Evolutionary conservation across 1,139 yeast species (phyloP).

Genomic region (Pichia sp.): DNA sequence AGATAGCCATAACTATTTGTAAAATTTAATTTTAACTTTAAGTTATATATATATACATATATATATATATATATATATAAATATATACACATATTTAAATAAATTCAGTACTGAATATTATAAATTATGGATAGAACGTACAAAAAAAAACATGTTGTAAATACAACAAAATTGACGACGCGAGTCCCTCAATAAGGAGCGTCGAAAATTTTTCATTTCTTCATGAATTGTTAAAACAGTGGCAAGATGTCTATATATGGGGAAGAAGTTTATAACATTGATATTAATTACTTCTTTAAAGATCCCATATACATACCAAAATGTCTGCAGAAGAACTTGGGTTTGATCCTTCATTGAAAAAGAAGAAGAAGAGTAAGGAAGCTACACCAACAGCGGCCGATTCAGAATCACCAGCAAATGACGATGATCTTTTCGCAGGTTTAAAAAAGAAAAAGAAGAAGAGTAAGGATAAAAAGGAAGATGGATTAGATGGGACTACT

Average conservation of each 20-base stretch:
- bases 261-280: no score
- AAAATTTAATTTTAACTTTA: no score
- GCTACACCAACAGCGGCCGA: constrained; percentile 33
- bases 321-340: constrained; percentile 52
- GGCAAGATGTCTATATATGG: no score
- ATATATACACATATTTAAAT: no score
- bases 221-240: neutral
- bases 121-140: no score
- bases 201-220: neutral
- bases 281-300: neutral
- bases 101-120: no score
- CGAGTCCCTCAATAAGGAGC: neutral
- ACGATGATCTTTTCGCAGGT: constrained; percentile 50
- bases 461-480: constrained; percentile 30
- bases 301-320: neutral
- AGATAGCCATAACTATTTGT: neutral
- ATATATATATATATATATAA: no score
- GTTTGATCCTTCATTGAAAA: constrained; percentile 72
- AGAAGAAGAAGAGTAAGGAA: constrained; percentile 70
- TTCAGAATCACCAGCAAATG: constrained; percentile 18
- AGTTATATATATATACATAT: no score
- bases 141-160: neutral
- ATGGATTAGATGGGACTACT: constrained; percentile 26
- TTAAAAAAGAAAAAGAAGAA: constrained; percentile 50
- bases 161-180: neutral